Evolutionary conservation across 2,329 filamentous ascomycete species (phyloP).

Genomic region (Talaromyces amestolkiae): DNA sequence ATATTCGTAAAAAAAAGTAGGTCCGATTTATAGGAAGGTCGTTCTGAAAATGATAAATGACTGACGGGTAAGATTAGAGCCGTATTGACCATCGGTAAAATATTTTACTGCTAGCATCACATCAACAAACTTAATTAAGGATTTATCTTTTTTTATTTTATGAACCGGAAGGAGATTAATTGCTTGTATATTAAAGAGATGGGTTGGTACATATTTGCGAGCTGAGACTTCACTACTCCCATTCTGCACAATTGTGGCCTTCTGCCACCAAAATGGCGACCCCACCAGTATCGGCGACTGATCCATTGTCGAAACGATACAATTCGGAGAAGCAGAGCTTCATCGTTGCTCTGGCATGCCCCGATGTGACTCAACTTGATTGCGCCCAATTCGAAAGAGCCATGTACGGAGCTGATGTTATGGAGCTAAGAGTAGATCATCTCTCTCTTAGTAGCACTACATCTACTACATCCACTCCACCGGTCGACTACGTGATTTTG

Average conservation of each 20-base stretch:
- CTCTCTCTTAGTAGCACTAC: background rate
- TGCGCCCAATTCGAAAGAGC: background rate
- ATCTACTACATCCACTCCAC: background rate
- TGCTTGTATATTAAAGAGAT: background rate
- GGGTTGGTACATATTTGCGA: background rate
- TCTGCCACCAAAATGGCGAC: background rate
- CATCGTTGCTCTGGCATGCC: background rate
- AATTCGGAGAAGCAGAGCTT: background rate
- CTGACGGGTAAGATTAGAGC: background rate
- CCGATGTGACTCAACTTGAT: background rate
- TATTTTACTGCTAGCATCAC: background rate
- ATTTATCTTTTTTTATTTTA: background rate
- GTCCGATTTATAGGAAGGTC: background rate
- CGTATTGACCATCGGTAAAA: background rate
- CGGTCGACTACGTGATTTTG: background rate
- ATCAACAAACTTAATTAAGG: background rate
- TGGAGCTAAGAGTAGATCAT: conserved; percentile 8
- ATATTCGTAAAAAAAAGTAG: too few species aligned
- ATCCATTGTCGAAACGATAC: background rate
- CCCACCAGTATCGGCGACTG: background rate
- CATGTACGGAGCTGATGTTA: conserved; percentile 2
- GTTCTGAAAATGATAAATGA: background rate
- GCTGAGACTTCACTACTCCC: background rate
- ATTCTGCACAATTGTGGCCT: background rate
- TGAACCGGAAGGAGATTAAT: too few species aligned